A percentile compares a stretch with the other conserved stretches of the same genome.
Conservation (phyloP, 2,329 filamentous ascomycete genomes). For the Nothopassalora personata region DNA sequence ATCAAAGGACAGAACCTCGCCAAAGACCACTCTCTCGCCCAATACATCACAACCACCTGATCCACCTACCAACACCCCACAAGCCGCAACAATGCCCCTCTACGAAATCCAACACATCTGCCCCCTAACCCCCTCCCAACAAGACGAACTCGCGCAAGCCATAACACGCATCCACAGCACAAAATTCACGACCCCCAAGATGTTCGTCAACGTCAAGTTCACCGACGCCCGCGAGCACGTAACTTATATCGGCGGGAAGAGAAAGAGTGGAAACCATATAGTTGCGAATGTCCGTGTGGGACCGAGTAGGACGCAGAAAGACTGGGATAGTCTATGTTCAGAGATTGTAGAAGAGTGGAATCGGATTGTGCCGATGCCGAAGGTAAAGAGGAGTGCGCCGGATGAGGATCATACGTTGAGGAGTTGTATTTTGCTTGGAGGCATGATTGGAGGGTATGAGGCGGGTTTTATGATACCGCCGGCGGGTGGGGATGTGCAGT, state of each 20-base stretch:
- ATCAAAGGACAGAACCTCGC: neutral
- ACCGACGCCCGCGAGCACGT: slow-evolving; percentile 21
- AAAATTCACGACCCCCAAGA: slow-evolving; percentile 38
- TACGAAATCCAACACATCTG: slow-evolving; percentile 41
- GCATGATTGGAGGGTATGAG: slow-evolving; percentile 30
- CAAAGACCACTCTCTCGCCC: neutral
- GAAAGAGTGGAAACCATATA: slow-evolving; percentile 31
- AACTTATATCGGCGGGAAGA: slow-evolving; percentile 36
- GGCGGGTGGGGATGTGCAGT: slow-evolving; percentile 8
- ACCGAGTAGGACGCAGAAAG: slow-evolving; percentile 27
- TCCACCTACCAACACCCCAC: neutral
- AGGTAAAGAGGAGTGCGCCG: slow-evolving; percentile 7
- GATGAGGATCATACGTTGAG: slow-evolving; percentile 17
- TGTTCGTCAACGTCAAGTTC: slow-evolving; percentile 44
- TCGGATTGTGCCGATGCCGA: slow-evolving; percentile 23
- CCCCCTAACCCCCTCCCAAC: slow-evolving; percentile 32
- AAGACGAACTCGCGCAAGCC: slow-evolving; percentile 35
- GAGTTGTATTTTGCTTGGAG: slow-evolving; percentile 27
- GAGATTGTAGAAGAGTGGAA: slow-evolving; percentile 29
- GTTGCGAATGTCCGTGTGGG: slow-evolving; percentile 33
- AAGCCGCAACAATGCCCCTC: slow-evolving; percentile 36
- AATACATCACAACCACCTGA: neutral
- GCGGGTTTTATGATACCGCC: slow-evolving; percentile 26
- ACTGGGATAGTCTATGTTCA: slow-evolving; percentile 28
- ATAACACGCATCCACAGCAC: slow-evolving; percentile 41